These are phyloP conservation scores for Lachnellula willkommii DNA, from an alignment of 2,329 filamentous ascomycete genomes.

Conservation along the genomic window DNA sequence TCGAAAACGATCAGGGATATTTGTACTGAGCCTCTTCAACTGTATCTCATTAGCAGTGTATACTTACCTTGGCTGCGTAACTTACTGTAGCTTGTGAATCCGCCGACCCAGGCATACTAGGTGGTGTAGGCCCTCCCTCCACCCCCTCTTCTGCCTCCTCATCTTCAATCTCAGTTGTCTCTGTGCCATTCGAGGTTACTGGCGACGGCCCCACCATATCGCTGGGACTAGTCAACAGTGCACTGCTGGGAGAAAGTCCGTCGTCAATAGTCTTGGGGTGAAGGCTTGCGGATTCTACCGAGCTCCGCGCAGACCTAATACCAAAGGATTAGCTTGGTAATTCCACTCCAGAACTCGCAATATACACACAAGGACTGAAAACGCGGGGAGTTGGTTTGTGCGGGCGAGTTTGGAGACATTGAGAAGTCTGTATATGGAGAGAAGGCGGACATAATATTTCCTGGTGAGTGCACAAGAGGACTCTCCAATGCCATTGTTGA, in stretches of 20 bases:
- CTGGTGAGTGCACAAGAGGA: conserved; percentile 58
- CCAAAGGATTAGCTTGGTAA: conserved; percentile 8
- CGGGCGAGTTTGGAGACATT: conserved; percentile 47
- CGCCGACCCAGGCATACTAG: conserved; percentile 27
- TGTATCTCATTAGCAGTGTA: conserved; percentile 17
- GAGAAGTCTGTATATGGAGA: conserved; percentile 52
- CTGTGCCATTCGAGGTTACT: conserved; percentile 79
- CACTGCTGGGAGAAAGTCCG: conserved; percentile 25
- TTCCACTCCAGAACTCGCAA: neutral
- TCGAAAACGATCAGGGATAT: conserved; percentile 52
- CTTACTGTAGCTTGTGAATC: conserved; percentile 24
- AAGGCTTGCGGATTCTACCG: conserved; percentile 44
- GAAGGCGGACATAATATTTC: conserved; percentile 50
- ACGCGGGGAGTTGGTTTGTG: conserved; percentile 38
- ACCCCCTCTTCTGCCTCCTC: conserved; percentile 58
- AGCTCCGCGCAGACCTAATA: conserved; percentile 40
- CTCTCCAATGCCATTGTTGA: conserved; percentile 54
- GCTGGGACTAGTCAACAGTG: conserved; percentile 54
- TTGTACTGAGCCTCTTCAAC: conserved; percentile 40
- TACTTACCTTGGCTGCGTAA: conserved; percentile 3
- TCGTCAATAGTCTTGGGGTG: conserved; percentile 44
- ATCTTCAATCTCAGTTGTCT: conserved; percentile 79
- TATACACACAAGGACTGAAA: conserved; percentile 48
- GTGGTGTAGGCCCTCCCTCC: conserved; percentile 35
- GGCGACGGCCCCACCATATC: conserved; percentile 76